Evolutionary conservation across 2,329 filamentous ascomycete genomes (phyloP).

Genomic region (Sordariomycetes sp.): DNA sequence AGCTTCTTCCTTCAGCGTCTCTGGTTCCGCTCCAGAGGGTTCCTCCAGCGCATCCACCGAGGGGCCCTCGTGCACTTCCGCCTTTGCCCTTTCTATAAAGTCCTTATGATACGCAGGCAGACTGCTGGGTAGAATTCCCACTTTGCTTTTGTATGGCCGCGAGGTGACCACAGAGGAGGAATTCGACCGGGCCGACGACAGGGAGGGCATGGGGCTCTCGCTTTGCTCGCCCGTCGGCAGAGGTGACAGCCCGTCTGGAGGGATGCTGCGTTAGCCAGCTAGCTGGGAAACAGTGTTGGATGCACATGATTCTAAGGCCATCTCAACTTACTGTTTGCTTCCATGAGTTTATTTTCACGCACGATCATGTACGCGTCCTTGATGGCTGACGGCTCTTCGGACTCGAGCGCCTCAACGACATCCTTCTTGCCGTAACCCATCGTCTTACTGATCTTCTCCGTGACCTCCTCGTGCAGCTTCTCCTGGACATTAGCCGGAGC

Average conservation of each 20-base stretch:
- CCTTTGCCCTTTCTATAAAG: conserved; percentile 66
- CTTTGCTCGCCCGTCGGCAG: conserved; percentile 9
- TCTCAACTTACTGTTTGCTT: conserved; percentile 69
- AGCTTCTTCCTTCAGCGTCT: conserved; percentile 72
- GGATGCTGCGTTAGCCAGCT: neutral
- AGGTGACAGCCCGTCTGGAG: neutral
- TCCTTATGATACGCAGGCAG: conserved; percentile 84
- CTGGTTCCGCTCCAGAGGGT: conserved; percentile 39
- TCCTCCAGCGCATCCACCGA: conserved; percentile 35
- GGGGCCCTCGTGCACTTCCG: conserved; percentile 30
- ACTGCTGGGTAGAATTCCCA: conserved; percentile 85
- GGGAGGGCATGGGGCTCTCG: conserved; percentile 24
- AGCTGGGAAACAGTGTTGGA: neutral
- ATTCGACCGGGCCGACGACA: conserved; percentile 43
- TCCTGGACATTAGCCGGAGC: conserved; percentile 72
- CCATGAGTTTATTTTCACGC: conserved; percentile 95
- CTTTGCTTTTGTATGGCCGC: conserved; percentile 64
- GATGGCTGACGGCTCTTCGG: conserved; percentile 90
- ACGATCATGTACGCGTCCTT: conserved; percentile 99
- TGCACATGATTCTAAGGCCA: neutral
- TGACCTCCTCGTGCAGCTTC: conserved; percentile 83
- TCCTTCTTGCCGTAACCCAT: conserved; percentile 96
- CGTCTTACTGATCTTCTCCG: conserved; percentile 90
- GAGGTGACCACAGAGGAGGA: conserved; percentile 32
- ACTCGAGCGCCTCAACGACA: conserved; percentile 86